Evolutionary conservation across 345 rosid species (phyloP).

Genomic region (Microthlaspi erraticum): DNA sequence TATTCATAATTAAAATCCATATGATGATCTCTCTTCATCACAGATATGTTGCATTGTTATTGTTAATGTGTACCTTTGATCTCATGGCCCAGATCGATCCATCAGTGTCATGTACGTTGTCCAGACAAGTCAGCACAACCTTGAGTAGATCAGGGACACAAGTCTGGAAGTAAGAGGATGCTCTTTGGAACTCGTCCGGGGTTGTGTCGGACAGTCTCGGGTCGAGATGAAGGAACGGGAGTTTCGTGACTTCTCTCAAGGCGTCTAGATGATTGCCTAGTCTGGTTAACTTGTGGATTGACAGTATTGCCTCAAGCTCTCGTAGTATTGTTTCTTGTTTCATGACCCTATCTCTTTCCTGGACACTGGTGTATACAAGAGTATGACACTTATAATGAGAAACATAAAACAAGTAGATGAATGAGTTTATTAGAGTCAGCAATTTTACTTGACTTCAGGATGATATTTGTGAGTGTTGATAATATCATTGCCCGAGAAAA

Average conservation of each 20-base stretch:
- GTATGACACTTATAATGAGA: conserved; percentile 12
- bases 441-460: conserved; percentile 69
- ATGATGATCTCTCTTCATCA: conserved; percentile 6
- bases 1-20: not conserved
- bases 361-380: conserved; percentile 54
- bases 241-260: conserved; percentile 77
- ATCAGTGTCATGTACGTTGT: conserved; percentile 77
- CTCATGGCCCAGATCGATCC: conserved; percentile 83
- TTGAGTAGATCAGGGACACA: conserved; percentile 82
- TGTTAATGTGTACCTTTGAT: conserved; percentile 66
- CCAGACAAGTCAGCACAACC: conserved; percentile 76
- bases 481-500: conserved; percentile 83
- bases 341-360: conserved; percentile 68
- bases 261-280: conserved; percentile 71
- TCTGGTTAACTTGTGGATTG: conserved; percentile 73
- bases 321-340: conserved; percentile 86
- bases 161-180: conserved; percentile 74
- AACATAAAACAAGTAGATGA: conserved; percentile 2
- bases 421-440: not conserved
- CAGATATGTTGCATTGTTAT: not conserved
- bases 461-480: conserved; percentile 70
- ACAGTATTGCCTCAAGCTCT: conserved; percentile 87
- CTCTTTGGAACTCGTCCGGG: conserved; percentile 55
- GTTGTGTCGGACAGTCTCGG: conserved; percentile 70
- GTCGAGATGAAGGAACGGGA: conserved; percentile 82